Base-by-base conservation (phyloP, 1,284 basidiomycete genomes). In the Ustilago loliicola region DNA sequence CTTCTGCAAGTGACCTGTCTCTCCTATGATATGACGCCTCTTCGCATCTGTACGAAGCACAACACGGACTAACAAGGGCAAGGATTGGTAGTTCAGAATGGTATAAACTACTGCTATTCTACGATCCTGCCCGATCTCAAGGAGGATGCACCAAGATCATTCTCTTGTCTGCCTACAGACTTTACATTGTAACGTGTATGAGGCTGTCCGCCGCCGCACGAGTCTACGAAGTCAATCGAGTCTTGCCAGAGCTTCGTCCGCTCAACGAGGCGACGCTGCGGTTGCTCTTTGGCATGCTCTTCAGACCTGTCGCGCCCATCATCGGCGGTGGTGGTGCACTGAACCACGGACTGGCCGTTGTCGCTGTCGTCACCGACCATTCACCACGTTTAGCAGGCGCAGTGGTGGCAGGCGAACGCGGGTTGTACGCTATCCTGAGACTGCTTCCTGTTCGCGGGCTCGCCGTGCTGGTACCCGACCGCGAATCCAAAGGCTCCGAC, bases 311-410 rank as follows among this genome's bases (percentile, higher is more conserved):
- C 8, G 51, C 40, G 19, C 45, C 42, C 70, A 73, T 66, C 59
- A 68, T 65, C 45, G 75, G 75, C 5, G 75, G 75, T 5, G 70
- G 75, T 19, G 75, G 75, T 17, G 66, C 75, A 52, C 75, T 73
- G 63, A 77, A 77, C 75, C 75, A 77, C 11, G 75, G 75, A 19
- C 75, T 68, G 2, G 62, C 75, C 15, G 65, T 65, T 10, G 61
- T 68, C 47, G 69, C 74, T 38, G 74, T 77, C 21, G 74, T 63
- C 51, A 77, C 74, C 21, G 74, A 61, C 74, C 74, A 77, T 36
- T 77, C 74, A 17, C 74, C 74, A 15, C 55, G 51, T 59, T 72
- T 72, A 29, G 45, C 25, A 2, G 66, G 69, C 7, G 69, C 73
- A 2, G 50, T 50, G 1, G 58, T 66, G 1, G 61, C 59, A 2